Conservation (phyloP, 805 yeast species). For the Blastobotrys muscicola region DNA sequence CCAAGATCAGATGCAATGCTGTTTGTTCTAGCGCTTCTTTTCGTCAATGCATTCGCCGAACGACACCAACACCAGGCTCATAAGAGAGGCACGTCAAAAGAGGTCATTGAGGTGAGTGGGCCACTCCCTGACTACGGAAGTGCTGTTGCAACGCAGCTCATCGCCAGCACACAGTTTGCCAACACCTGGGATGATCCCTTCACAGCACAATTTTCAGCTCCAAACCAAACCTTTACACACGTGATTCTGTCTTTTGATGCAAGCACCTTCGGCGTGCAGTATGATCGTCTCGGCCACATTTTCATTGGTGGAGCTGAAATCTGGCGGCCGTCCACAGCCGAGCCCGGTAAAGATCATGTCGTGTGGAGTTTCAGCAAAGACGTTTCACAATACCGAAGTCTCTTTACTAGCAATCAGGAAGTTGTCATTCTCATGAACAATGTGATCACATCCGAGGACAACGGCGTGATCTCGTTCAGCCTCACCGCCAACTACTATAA, state of each 20-base stretch:
- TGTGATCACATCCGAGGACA: slow-evolving; percentile 32
- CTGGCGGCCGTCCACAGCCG: slow-evolving; percentile 83
- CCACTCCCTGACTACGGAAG: no score
- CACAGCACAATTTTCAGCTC: slow-evolving; percentile 24
- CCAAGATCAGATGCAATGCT: no score
- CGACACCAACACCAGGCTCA: no score
- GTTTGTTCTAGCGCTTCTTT: no score
- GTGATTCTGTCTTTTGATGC: slow-evolving; percentile 28
- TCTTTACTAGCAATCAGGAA: slow-evolving; percentile 37
- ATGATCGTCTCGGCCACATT: slow-evolving; percentile 30
- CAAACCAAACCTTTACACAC: slow-evolving; percentile 26
- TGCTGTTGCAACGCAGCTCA: slow-evolving; percentile 8
- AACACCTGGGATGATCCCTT: slow-evolving; percentile 29
- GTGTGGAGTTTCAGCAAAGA: slow-evolving; percentile 51
- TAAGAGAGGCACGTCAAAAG: no score
- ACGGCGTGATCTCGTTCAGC: slow-evolving; percentile 10
- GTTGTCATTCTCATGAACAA: slow-evolving; percentile 59
- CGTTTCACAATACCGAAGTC: slow-evolving; percentile 42
- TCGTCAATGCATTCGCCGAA: no score
- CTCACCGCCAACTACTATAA: slow-evolving; percentile 10
- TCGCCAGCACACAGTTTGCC: slow-evolving; percentile 24
- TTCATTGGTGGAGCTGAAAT: slow-evolving; percentile 45
- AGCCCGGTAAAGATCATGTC: slow-evolving; percentile 36
- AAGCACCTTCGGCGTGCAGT: slow-evolving; percentile 28
- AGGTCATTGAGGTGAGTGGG: no score